Conservation (phyloP, 495 filamentous ascomycete species). For the Aspergillus panamensis region DNA sequence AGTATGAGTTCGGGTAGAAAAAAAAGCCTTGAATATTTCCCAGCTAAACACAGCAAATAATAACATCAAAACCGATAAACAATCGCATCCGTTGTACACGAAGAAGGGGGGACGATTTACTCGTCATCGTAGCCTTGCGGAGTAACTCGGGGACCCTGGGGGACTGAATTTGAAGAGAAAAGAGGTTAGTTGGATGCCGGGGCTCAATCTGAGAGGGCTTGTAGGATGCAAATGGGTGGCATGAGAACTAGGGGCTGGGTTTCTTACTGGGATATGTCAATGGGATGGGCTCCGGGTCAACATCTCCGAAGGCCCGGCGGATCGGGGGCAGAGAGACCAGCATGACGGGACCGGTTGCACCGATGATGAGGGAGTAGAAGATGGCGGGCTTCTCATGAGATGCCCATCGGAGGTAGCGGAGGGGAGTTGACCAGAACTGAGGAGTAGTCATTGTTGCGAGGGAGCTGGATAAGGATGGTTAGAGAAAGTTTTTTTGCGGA, state of each 20-base stretch:
- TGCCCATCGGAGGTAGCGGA: constrained; percentile 83
- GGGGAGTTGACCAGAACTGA: constrained; percentile 75
- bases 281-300: constrained; percentile 66
- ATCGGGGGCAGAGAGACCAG: constrained; percentile 67
- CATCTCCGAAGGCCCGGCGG: constrained; percentile 65
- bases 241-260: not conserved
- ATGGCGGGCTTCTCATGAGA: constrained; percentile 80
- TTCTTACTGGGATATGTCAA: constrained; percentile 85
- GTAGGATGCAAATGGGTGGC: not conserved
- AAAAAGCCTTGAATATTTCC: constrained; percentile 16
- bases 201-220: not conserved
- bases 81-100: constrained; percentile 14
- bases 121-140: constrained; percentile 75
- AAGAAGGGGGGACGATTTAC: constrained; percentile 21
- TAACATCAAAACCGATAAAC: constrained; percentile 20
- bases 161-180: constrained; percentile 52
- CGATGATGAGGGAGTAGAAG: constrained; percentile 79
- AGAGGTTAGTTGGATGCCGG: not conserved
- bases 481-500: constrained; percentile 22
- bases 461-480: constrained; percentile 16
- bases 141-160: constrained; percentile 65
- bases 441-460: constrained; percentile 60
- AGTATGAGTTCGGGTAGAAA: not conserved
- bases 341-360: constrained; percentile 63
- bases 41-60: constrained; percentile 25